These are phyloP conservation scores for Kingdonia uniflora DNA, from an alignment of 164 flowering plant species.

Conservation along the genomic window DNA sequence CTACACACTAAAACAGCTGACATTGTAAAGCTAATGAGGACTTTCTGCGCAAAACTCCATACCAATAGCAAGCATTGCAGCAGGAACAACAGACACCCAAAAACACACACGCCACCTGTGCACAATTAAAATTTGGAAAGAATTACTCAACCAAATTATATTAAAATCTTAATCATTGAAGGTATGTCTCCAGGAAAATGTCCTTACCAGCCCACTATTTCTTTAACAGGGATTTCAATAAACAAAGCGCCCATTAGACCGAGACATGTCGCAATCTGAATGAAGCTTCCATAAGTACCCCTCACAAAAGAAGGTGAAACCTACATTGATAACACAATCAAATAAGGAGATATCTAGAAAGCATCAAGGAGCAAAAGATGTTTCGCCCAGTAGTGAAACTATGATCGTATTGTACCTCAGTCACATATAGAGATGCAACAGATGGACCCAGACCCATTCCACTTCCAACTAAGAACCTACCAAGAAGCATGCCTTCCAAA, in stretches of 20 bases:
- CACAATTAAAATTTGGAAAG: slow-evolving; percentile 1
- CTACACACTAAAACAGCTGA: slow-evolving; percentile 10
- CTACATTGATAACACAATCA: slow-evolving; percentile 8
- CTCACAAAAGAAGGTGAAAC: slow-evolving; percentile 69
- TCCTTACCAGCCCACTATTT: slow-evolving; percentile 64
- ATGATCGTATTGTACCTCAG: slow-evolving; percentile 40
- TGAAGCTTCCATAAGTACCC: slow-evolving; percentile 94
- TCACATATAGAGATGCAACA: slow-evolving; percentile 57
- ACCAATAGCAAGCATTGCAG: slow-evolving; percentile 59
- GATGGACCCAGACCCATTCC: slow-evolving; percentile 79
- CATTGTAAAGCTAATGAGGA: slow-evolving; percentile 95
- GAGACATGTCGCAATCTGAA: slow-evolving; percentile 92
- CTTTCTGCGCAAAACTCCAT: slow-evolving; percentile 85
- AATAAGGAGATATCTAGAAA: neutral
- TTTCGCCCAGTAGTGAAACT: too few species aligned
- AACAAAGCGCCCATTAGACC: slow-evolving; percentile 72
- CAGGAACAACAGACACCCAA: slow-evolving; percentile 85
- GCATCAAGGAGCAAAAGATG: neutral
- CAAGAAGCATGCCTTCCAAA: slow-evolving; percentile 59
- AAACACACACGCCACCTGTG: slow-evolving; percentile 96
- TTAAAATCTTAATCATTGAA: neutral
- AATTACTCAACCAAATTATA: neutral
- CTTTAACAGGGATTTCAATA: slow-evolving; percentile 80
- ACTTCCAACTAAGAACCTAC: slow-evolving; percentile 57
- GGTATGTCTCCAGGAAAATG: neutral